Evolutionary conservation across 106 monocot genomes (phyloP), one percentile per base, ranked within the genome.

Genomic region (Apostasia shenzhenica): DNA sequence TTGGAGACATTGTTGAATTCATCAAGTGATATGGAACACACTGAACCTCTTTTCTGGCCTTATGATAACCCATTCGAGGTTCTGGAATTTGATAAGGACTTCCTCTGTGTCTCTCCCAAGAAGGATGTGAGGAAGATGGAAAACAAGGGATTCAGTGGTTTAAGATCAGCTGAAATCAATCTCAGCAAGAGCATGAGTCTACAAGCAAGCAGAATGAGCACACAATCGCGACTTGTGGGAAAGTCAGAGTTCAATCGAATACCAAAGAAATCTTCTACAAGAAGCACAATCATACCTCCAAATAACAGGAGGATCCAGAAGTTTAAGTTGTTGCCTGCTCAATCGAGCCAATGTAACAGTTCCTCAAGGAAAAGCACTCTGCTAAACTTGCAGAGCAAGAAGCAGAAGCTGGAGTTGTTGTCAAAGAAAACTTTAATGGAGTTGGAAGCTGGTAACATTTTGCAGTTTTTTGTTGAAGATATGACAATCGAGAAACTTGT

Each of bases 11-110:
- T 12, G 10, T 44, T 47, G 8, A 59, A 12, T 69, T 3, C 54
- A 12, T 50, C 49, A 55, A 45, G 56, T 1, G 80, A 54, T 49
- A 14, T 5, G 44, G 80, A 77, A 8, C n/a, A 59, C 8, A 71
- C 79, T 12, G 86, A 90, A 39, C 83, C 86, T 41, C 63, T 90
- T 54, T 86, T 81, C 68, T 90, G 90, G 90, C 86, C 90, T 45
- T 83, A 86, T 54, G 78, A 86, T 47, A 63, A 57, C 55, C 81
- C 78, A 2, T 90, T 86, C 66, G 59, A 54, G 13, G n/a, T 59
- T 39, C 66, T 75, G 4, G 86, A 79, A 14, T 73, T 83, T 38
- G 71, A 81, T 3, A 78, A 71, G 41, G 61, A 77, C 6, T 83
- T 81, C 48, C 67, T 90, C 0, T 76, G 78, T 45, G n/a, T 86